A percentile compares a stretch with the other conserved stretches of the same genome.
Evolutionary conservation across 2,329 filamentous ascomycete species (phyloP).

Genomic region (Cladorrhinum sp.): DNA sequence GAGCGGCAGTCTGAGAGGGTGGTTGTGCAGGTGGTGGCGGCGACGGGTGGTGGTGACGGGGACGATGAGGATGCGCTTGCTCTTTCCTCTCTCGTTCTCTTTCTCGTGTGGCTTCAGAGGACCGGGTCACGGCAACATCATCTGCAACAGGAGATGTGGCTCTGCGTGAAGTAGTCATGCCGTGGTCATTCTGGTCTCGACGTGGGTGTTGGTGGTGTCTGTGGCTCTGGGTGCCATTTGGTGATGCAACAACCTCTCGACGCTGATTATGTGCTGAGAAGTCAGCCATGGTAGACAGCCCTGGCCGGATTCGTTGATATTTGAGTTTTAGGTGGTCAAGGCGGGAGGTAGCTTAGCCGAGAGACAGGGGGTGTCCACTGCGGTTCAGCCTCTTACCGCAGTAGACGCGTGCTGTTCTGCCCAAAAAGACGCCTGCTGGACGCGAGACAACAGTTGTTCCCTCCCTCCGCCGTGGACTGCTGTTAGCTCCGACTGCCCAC

Average conservation of each 20-base stretch:
- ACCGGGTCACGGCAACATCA: conserved; percentile 27
- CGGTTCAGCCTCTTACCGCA: conserved; percentile 17
- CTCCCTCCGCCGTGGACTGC: background rate
- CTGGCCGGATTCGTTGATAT: conserved; percentile 26
- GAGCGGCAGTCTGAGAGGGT: background rate
- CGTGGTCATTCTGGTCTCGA: conserved; percentile 36
- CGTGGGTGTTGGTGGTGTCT: conserved; percentile 35
- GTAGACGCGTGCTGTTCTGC: conserved; percentile 12
- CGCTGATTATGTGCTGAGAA: conserved; percentile 27
- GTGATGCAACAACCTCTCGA: conserved; percentile 41
- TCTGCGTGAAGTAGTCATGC: conserved; percentile 35
- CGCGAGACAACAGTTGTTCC: background rate
- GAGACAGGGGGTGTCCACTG: conserved; percentile 26
- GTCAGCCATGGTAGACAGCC: conserved; percentile 28
- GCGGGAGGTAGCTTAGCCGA: conserved; percentile 26
- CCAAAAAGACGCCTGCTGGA: conserved; percentile 1
- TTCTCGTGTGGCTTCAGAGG: conserved; percentile 29
- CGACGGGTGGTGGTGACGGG: conserved; percentile 26
- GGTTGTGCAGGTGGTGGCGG: conserved; percentile 3
- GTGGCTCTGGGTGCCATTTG: conserved; percentile 38
- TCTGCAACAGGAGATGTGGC: conserved; percentile 29
- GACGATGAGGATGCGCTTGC: conserved; percentile 20
- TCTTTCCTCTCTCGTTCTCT: conserved; percentile 36
- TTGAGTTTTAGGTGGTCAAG: conserved; percentile 31
- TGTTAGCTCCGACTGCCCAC: background rate